These are phyloP conservation scores for Nigrospora oryzae DNA, from an alignment of 2,329 filamentous ascomycete species.

Conservation along the genomic window DNA sequence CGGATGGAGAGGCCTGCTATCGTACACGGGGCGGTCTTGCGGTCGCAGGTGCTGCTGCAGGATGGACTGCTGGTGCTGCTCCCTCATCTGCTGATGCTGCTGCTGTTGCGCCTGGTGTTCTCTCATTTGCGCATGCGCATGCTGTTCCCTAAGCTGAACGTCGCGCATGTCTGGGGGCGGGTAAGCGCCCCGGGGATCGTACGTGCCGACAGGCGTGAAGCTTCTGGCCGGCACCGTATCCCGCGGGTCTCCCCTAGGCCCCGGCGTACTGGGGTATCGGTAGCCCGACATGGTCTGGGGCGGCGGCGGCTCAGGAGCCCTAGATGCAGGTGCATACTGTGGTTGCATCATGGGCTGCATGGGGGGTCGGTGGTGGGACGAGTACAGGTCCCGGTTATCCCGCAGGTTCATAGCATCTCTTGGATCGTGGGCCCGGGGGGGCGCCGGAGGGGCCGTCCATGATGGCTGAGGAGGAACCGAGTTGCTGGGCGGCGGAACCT, in stretches of 20 bases:
- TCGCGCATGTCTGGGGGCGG: slow-evolving; percentile 26
- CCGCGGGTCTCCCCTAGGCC: slow-evolving; percentile 27
- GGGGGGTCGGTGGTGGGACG: slow-evolving; percentile 10
- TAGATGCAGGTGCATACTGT: slow-evolving; percentile 27
- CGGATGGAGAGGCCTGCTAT: slow-evolving; percentile 21
- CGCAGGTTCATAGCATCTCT: slow-evolving; percentile 16
- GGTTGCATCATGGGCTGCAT: slow-evolving; percentile 20
- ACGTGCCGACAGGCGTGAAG: slow-evolving; percentile 33
- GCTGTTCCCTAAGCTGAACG: slow-evolving; percentile 26
- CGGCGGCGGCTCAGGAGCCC: slow-evolving; percentile 31
- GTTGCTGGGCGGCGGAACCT: slow-evolving; percentile 23
- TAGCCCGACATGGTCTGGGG: slow-evolving; percentile 30
- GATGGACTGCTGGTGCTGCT: slow-evolving; percentile 15
- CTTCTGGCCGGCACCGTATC: slow-evolving; percentile 35
- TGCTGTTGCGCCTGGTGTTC: slow-evolving; percentile 6
- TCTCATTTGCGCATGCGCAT: background rate
- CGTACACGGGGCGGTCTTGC: slow-evolving; percentile 31
- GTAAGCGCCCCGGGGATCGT: slow-evolving; percentile 32
- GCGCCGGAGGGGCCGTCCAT: slow-evolving; percentile 21
- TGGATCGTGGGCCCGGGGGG: slow-evolving; percentile 19
- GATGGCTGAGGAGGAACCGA: slow-evolving; percentile 23
- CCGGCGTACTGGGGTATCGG: slow-evolving; percentile 35
- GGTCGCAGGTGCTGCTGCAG: slow-evolving; percentile 33
- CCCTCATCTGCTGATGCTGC: slow-evolving; percentile 19
- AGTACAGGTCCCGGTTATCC: slow-evolving; percentile 16